Percentiles rank a stretch among this genome's conserved stretches.
Evolutionary conservation across 176 grass and related monocot genomes (phyloP).

Genomic region (Eragrostis nindensis): DNA sequence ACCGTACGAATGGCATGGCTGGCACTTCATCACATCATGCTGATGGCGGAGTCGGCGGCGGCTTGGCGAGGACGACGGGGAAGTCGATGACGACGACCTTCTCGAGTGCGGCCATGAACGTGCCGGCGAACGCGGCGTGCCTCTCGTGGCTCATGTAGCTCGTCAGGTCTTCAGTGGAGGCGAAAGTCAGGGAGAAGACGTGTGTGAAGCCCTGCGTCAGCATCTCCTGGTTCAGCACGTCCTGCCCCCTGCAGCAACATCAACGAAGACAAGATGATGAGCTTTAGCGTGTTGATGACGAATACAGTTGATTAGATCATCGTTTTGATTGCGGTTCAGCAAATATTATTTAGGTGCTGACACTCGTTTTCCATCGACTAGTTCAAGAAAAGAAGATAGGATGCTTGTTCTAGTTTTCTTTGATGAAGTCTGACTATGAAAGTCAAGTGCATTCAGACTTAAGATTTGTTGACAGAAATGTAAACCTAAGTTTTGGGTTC

Average conservation of each 20-base stretch:
- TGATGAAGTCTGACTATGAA: background rate
- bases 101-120: constrained; percentile 62
- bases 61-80: constrained; percentile 54
- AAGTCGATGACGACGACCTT: constrained; percentile 71
- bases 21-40: constrained; percentile 10
- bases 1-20: background rate
- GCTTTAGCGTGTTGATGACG: background rate
- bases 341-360: too few species aligned
- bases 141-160: constrained; percentile 55
- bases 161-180: constrained; percentile 39
- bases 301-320: background rate
- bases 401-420: background rate
- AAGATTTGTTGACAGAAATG: too few species aligned
- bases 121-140: constrained; percentile 52
- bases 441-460: too few species aligned
- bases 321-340: background rate
- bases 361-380: too few species aligned
- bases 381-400: too few species aligned
- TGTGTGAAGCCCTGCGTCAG: constrained; percentile 60
- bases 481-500: too few species aligned
- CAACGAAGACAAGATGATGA: too few species aligned
- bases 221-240: constrained; percentile 52
- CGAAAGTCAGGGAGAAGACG: constrained; percentile 44
- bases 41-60: too few species aligned
- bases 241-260: background rate